Percentiles rank a stretch among this genome's conserved stretches.
These are phyloP conservation scores for Magnaporthiopsis poae DNA, from an alignment of 2,329 filamentous ascomycete genomes.

Conservation along the genomic window DNA sequence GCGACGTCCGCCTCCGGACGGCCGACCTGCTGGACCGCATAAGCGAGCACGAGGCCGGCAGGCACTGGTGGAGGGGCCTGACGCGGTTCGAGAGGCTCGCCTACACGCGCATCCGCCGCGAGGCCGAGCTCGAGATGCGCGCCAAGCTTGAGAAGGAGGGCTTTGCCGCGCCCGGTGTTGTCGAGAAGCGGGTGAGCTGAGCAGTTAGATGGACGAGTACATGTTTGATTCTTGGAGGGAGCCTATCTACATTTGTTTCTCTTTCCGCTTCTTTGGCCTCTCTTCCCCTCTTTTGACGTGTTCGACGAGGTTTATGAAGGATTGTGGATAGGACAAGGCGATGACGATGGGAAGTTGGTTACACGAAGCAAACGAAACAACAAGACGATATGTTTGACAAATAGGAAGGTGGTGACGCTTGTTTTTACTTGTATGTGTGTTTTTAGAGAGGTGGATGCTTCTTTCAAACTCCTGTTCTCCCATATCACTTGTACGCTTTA, in stretches of 20 bases:
- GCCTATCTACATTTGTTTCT: background rate
- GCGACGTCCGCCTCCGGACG: conserved; percentile 66
- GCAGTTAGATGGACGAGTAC: background rate
- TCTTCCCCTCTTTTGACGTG: conserved; percentile 18
- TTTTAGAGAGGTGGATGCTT: background rate
- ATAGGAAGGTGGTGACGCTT: background rate
- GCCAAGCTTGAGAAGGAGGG: conserved; percentile 36
- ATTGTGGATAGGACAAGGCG: background rate
- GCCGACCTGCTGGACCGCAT: conserved; percentile 75
- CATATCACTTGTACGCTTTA: background rate
- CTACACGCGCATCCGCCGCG: conserved; percentile 68
- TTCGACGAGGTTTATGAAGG: background rate
- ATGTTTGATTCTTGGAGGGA: background rate
- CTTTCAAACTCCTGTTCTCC: background rate
- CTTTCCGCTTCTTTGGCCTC: background rate
- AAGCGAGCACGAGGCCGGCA: conserved; percentile 75
- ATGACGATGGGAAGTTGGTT: background rate
- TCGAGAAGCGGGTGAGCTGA: conserved; percentile 41
- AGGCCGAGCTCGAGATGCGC: conserved; percentile 43
- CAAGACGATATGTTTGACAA: background rate
- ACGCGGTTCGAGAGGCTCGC: conserved; percentile 83
- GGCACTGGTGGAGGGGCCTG: conserved; percentile 82
- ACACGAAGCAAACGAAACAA: background rate
- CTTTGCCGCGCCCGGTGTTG: conserved; percentile 21
- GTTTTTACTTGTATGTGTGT: background rate